These are phyloP conservation scores for Solanum medicagineum DNA, from an alignment of 257 asterid genomes.

Conservation along the genomic window DNA sequence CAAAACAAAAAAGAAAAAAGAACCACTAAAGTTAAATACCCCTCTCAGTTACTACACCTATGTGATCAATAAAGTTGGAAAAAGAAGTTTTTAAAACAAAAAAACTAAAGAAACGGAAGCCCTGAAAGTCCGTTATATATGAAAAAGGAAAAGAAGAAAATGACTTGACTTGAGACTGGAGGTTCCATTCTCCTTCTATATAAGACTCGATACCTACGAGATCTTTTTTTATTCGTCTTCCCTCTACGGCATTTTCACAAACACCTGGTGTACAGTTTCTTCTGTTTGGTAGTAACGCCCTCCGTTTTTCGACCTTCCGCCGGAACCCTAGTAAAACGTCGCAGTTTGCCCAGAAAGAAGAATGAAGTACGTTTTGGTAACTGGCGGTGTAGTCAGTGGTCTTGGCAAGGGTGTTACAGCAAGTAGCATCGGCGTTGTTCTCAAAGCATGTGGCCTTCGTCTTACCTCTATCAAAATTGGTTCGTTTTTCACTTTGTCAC, in stretches of 20 bases:
- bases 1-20: no score
- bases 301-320: background rate
- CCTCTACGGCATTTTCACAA: conserved; percentile 24
- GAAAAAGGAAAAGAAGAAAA: background rate
- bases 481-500: background rate
- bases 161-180: background rate
- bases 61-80: no score
- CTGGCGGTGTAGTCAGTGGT: conserved; percentile 99
- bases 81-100: no score
- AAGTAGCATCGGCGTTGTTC: conserved; percentile 96
- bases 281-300: background rate
- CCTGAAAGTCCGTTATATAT: background rate
- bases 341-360: background rate
- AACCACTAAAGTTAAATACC: background rate
- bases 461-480: conserved; percentile 97
- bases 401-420: conserved; percentile 99
- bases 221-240: conserved; percentile 3
- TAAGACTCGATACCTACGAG: background rate
- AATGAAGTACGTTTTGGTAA: conserved; percentile 89
- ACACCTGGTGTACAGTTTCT: background rate
- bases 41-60: background rate
- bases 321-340: background rate
- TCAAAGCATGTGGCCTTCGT: conserved; percentile 91
- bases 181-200: background rate
- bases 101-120: background rate